A percentile compares a stretch with the other conserved stretches of the same genome.
These are phyloP conservation scores for Rhytidhysteron rufulum DNA, from an alignment of 2,329 filamentous ascomycete species.

Conservation along the genomic window DNA sequence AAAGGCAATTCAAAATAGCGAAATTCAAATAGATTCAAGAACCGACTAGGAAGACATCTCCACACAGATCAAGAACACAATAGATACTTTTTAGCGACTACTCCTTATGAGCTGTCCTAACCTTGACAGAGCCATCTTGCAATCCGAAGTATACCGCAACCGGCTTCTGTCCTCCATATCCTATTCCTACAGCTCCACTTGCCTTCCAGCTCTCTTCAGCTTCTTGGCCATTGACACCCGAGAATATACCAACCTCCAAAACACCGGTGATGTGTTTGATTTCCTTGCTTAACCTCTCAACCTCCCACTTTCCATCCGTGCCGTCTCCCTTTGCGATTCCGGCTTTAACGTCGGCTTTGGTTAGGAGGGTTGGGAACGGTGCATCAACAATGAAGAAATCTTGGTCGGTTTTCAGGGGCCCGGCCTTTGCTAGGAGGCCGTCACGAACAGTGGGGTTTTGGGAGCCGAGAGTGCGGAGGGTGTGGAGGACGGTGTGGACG, in stretches of 20 bases:
- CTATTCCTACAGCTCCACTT: slow-evolving; percentile 45
- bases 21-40: neutral
- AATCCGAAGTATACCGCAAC: slow-evolving; percentile 94
- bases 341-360: slow-evolving; percentile 53
- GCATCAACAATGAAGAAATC: slow-evolving; percentile 90
- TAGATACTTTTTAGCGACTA: neutral
- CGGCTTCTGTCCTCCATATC: slow-evolving; percentile 70
- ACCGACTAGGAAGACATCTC: too few species aligned
- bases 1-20: neutral
- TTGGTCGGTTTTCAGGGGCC: slow-evolving; percentile 81
- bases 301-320: slow-evolving; percentile 67
- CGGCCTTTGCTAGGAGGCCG: slow-evolving; percentile 72
- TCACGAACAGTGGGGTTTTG: slow-evolving; percentile 66
- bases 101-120: slow-evolving; percentile 22
- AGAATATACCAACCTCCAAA: slow-evolving; percentile 87
- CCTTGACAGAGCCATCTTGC: slow-evolving; percentile 53
- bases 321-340: slow-evolving; percentile 48
- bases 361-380: slow-evolving; percentile 70
- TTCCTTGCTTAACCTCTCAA: slow-evolving; percentile 66
- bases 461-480: slow-evolving; percentile 70
- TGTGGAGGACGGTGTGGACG: slow-evolving; percentile 69
- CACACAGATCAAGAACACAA: too few species aligned
- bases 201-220: slow-evolving; percentile 40
- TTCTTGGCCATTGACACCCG: slow-evolving; percentile 72
- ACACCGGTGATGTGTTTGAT: slow-evolving; percentile 84